Percentiles rank a stretch among this genome's conserved stretches.
These are phyloP conservation scores for Oehlia diaphana DNA, from an alignment of 192 early-diverging fungal genomes.

Conservation along the genomic window DNA sequence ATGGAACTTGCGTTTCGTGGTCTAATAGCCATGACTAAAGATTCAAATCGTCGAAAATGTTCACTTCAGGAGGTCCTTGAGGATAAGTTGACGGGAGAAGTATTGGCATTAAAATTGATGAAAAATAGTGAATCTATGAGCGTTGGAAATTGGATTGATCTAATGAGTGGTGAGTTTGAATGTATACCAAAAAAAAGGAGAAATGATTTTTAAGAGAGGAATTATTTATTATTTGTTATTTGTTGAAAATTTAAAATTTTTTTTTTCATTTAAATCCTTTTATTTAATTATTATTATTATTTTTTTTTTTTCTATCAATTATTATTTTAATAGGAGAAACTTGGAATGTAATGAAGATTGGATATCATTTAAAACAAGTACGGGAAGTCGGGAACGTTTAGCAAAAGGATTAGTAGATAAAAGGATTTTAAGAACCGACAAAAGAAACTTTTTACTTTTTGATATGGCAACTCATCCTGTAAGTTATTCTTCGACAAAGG, in stretches of 20 bases:
- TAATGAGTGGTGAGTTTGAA: conserved; percentile 82
- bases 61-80: conserved; percentile 84
- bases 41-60: conserved; percentile 72
- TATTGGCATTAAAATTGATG: conserved; percentile 88
- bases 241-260: too few species aligned
- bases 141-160: conserved; percentile 93
- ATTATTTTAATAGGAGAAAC: conserved; percentile 78
- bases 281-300: not conserved
- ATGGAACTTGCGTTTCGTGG: conserved; percentile 94
- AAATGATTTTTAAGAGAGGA: not conserved
- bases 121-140: conserved; percentile 82
- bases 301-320: not conserved
- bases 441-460: conserved; percentile 93
- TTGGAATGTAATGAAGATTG: conserved; percentile 97
- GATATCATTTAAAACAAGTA: conserved; percentile 97
- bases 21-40: conserved; percentile 85
- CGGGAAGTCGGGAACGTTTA: conserved; percentile 91
- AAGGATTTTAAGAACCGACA: conserved; percentile 93
- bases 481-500: conserved; percentile 83
- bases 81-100: conserved; percentile 86
- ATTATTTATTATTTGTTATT: not conserved
- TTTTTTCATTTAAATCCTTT: too few species aligned
- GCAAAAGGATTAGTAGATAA: conserved; percentile 99
- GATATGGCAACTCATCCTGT: conserved; percentile 99
- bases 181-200: not conserved